These are phyloP conservation scores for Carex kokanica DNA, from an alignment of 176 grass and related monocot species.

Conservation along the genomic window DNA sequence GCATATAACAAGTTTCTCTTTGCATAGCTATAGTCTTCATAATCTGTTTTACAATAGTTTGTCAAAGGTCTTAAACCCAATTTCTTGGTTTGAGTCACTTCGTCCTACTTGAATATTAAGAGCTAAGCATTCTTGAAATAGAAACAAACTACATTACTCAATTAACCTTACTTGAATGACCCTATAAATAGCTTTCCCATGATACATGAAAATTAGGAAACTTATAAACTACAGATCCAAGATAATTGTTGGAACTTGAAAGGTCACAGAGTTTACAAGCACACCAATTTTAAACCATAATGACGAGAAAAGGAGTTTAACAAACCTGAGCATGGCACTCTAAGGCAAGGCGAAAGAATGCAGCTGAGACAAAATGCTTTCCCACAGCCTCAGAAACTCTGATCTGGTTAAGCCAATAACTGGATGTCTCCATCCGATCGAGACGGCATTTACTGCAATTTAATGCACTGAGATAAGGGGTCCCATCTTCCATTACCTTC, in stretches of 20 bases:
- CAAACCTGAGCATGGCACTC: constrained; percentile 74
- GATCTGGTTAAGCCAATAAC: constrained; percentile 74
- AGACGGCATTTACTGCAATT: constrained; percentile 48
- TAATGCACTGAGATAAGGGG: constrained; percentile 59
- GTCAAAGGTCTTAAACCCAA: no score
- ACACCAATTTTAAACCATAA: constrained; percentile 16
- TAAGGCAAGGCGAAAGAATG: constrained; percentile 69
- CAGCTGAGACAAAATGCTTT: constrained; percentile 54
- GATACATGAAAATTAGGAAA: background rate
- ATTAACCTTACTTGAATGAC: background rate
- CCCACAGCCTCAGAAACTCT: constrained; percentile 64
- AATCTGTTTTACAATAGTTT: no score
- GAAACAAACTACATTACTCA: background rate
- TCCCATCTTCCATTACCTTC: constrained; percentile 11
- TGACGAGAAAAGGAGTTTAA: background rate
- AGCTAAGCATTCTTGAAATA: background rate
- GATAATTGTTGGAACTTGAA: background rate
- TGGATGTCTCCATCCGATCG: constrained; percentile 46
- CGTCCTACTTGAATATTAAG: background rate
- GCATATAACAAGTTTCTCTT: background rate
- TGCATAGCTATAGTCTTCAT: no score
- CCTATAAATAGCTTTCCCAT: background rate
- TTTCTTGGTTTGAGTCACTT: background rate
- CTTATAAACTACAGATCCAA: background rate
- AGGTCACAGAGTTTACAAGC: background rate